A percentile compares a stretch with the other conserved stretches of the same genome.
These are phyloP conservation scores for Pseudogymnoascus sp. DNA, from an alignment of 2,329 filamentous ascomycete genomes.

Conservation along the genomic window DNA sequence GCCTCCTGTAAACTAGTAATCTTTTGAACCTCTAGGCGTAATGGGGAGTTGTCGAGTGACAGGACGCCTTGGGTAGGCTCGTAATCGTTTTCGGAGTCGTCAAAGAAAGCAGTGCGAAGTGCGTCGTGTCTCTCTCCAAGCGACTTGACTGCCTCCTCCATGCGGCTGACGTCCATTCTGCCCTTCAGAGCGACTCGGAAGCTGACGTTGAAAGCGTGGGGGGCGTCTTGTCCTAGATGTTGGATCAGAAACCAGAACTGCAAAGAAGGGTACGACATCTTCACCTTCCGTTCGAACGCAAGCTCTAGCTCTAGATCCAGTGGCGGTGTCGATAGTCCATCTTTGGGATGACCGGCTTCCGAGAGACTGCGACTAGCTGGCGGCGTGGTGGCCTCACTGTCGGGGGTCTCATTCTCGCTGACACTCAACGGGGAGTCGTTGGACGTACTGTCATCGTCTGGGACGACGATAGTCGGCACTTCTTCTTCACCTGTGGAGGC, in stretches of 20 bases:
- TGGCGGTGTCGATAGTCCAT: background rate
- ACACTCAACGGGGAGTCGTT: background rate
- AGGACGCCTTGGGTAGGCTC: background rate
- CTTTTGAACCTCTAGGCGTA: background rate
- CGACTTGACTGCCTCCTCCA: constrained; percentile 18
- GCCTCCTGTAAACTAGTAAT: background rate
- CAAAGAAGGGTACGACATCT: background rate
- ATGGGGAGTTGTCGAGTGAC: background rate
- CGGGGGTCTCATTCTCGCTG: background rate
- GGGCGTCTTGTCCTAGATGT: constrained; percentile 17
- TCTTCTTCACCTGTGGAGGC: background rate
- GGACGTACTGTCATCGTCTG: background rate
- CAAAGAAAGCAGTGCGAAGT: constrained; percentile 22
- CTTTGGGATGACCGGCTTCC: background rate
- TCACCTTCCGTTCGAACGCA: background rate
- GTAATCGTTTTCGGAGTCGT: constrained; percentile 9
- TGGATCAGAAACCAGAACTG: constrained; percentile 22
- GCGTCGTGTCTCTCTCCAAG: constrained; percentile 22
- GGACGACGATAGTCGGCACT: background rate
- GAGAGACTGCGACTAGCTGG: background rate
- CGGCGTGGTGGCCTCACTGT: background rate
- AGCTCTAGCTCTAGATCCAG: background rate
- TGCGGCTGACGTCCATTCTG: constrained; percentile 12
- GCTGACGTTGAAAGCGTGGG: constrained; percentile 21
- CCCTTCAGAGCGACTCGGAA: constrained; percentile 19